Evolutionary conservation across 1,139 yeast species (phyloP).

Genomic region (Meyerozyma athensensis): DNA sequence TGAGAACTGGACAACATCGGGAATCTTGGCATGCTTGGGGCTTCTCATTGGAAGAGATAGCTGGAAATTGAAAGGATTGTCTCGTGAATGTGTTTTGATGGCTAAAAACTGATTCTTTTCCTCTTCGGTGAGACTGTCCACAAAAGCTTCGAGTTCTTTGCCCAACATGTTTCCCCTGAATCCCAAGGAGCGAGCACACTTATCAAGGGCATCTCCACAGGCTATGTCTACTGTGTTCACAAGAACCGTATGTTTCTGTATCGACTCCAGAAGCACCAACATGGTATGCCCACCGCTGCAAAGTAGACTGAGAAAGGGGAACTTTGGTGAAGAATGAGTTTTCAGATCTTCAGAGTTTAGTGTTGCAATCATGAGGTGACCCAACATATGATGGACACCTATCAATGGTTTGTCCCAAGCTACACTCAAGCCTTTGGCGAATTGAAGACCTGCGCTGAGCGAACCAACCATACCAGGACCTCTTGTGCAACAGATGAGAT

Average conservation of each 20-base stretch:
- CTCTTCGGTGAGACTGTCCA: conserved; percentile 27
- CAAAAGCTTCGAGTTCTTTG: conserved; percentile 64
- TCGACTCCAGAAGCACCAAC: conserved; percentile 62
- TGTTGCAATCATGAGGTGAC: conserved; percentile 75
- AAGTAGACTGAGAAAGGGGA: conserved; percentile 75
- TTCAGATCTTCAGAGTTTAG: conserved; percentile 36
- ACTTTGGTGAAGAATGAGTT: conserved; percentile 42
- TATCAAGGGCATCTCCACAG: conserved; percentile 89
- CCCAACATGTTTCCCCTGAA: conserved; percentile 81
- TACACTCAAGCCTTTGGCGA: conserved; percentile 78
- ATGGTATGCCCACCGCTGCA: conserved; percentile 96
- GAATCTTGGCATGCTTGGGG: conserved; percentile 26
- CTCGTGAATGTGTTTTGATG: conserved; percentile 19
- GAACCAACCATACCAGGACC: conserved; percentile 99
- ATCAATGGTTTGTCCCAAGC: conserved; percentile 76
- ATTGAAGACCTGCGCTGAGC: conserved; percentile 71
- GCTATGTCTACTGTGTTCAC: conserved; percentile 84
- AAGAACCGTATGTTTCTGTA: conserved; percentile 65
- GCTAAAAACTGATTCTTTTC: conserved; percentile 17
- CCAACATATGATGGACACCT: conserved; percentile 97
- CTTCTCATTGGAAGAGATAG: conserved; percentile 31
- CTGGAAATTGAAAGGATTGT: conserved; percentile 19
- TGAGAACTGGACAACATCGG: conserved; percentile 48
- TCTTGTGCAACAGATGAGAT: conserved; percentile 80
- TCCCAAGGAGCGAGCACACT: conserved; percentile 85